phyloP scores from a whole-genome alignment of 108 stramenopile species.

The Nitzschia putrida region DNA sequence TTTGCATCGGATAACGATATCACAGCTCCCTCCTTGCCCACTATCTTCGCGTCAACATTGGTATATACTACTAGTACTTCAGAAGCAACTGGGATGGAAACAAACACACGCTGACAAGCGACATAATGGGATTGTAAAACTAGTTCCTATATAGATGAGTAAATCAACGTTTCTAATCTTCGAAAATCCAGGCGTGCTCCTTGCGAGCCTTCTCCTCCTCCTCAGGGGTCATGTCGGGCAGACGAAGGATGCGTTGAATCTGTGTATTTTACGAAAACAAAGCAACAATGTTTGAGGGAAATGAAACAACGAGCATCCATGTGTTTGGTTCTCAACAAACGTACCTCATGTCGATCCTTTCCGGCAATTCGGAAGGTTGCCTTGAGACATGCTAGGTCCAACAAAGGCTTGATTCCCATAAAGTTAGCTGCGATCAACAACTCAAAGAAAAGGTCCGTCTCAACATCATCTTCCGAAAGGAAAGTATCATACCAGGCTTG shows the following conservation, averaged over 20 bases:
- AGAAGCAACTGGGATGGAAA: too few species aligned
- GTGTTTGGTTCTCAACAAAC: not conserved
- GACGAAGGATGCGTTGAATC: conserved; percentile 72
- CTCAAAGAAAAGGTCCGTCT: conserved; percentile 71
- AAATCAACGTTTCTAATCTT: conserved; percentile 35
- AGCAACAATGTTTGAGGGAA: not conserved
- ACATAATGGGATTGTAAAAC: too few species aligned
- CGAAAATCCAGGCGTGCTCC: conserved; percentile 85
- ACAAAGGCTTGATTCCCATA: conserved; percentile 78
- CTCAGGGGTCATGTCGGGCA: conserved; percentile 74
- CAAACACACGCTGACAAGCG: too few species aligned
- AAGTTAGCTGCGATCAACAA: conserved; percentile 80
- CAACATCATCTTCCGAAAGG: conserved; percentile 46
- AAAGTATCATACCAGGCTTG: conserved; percentile 78
- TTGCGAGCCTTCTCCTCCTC: conserved; percentile 68
- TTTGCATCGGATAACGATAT: too few species aligned
- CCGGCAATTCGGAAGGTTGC: conserved; percentile 74
- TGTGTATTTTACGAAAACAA: too few species aligned
- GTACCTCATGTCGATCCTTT: conserved; percentile 65
- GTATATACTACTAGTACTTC: too few species aligned
- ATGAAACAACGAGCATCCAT: not conserved
- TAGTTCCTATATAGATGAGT: too few species aligned
- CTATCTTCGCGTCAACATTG: too few species aligned
- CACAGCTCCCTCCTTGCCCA: too few species aligned
- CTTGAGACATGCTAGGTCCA: conserved; percentile 76